A percentile compares a stretch with the other conserved stretches of the same genome.
These are phyloP conservation scores for Auricularia sp. DNA, from an alignment of 768 basidiomycete genomes.

Conservation along the genomic window DNA sequence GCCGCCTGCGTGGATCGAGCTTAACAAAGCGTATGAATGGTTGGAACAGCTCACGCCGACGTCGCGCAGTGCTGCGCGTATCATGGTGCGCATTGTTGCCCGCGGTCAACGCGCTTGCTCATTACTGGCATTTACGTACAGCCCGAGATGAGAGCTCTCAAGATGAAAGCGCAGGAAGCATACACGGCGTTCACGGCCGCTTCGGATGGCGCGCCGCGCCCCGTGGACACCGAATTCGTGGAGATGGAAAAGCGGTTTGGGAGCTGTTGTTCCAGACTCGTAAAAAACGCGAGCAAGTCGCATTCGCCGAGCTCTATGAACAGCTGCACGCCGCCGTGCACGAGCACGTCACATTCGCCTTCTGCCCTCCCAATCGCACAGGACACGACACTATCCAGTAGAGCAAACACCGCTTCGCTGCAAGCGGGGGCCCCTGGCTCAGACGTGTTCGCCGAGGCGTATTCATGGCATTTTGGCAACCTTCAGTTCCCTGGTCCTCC, in stretches of 20 bases:
- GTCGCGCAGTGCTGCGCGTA: neutral
- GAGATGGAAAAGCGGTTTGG: neutral
- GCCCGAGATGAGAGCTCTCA: neutral
- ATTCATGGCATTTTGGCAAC: no score
- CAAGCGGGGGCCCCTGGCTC: no score
- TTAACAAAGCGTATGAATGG: neutral
- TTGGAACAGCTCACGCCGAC: neutral
- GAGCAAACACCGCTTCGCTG: no score
- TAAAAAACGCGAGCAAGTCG: no score
- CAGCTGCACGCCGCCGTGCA: no score
- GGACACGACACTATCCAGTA: no score
- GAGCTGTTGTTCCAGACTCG: no score
- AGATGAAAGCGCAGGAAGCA: neutral
- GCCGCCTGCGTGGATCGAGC: neutral
- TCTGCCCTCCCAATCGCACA: no score
- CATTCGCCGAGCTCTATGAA: no score
- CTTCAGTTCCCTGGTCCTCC: no score
- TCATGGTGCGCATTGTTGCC: neutral
- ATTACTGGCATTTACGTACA: neutral
- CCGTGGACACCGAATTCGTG: neutral
- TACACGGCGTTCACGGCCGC: neutral
- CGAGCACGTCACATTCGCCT: no score
- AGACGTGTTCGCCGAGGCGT: no score
- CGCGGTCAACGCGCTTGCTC: neutral
- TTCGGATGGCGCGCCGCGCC: neutral